Base-by-base conservation (phyloP, 2,329 filamentous ascomycete genomes). In the Mariannaea elegans region DNA sequence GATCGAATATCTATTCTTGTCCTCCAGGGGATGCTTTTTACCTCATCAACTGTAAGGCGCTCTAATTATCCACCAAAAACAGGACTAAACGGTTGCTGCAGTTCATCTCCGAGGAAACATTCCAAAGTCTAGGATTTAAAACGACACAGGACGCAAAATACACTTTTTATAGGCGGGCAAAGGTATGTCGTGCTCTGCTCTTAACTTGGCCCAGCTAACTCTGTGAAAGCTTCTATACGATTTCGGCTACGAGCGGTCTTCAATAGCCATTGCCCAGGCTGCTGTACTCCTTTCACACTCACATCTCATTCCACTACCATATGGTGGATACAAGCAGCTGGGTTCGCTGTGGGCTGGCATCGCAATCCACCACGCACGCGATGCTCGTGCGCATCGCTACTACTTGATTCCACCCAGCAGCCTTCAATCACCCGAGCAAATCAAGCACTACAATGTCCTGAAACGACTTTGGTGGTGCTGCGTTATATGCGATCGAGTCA, bases 391-490 rank as follows among this genome's bases (percentile, higher is more conserved):
- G 0, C 68, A 70, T 16, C 70, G 66, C 34, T 70, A 70, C 38
- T 56, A 56, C 7, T 56, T 67, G 1, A 36, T 63, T 0, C 63
- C 52, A 1, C 55, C 63, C 3, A 62, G 14, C 19, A 59, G 27
- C n/a, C 48, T 56, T 0, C 51, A 47, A 1, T 61, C 67, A 19
- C 56, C 64, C 0, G 58, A 56, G 9, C 59, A 64, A 3, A 45
- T 57, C 0, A 70, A 68, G 2, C 52, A 57, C 0, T 64, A 65
- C n/a, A 70, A 68, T 7, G 65, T 64, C 0, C 61, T 70, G 2
- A 70, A 70, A 7, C 61, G 68, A 0, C 41, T 70, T 0, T 70
- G 68, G 68, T 70, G 68, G 68, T 71, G 68, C 36, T 70, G 68
- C 18, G 66, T 70, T 10, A 66, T 70, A 10, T 68, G 65, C 31